Base-by-base conservation (phyloP, 2,329 filamentous ascomycete species). In the Fusarium subtropicale region DNA sequence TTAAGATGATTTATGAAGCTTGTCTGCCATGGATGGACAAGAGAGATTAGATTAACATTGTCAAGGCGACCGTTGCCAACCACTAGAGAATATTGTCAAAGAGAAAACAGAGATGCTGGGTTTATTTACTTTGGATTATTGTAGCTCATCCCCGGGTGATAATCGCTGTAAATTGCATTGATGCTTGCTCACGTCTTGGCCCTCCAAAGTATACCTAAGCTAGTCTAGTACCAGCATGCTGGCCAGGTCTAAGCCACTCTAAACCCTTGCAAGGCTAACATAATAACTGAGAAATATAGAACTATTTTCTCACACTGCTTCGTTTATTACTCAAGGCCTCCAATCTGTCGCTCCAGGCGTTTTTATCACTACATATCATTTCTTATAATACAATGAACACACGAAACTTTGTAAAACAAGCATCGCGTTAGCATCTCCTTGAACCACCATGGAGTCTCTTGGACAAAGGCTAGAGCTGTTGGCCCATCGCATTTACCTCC, bases 1-100 rank as follows among this genome's bases (percentile, higher is more conserved):
- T 66, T 2, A 56, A 39, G 9, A 28, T 18, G 3, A 61, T 66
- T 4, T 61, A 66, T 26, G 26, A 66, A 10, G 61, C 39, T 11
- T 66, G 61, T 9, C 0, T 26, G 3, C 39, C 39, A 1, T 66
- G 39, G 38, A 56, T 66, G 45, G 39, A 61, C 3, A 66, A 28
- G 11, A 66, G 42, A 10, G 20, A 52, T n/a, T 66, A 54, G 12
- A 3, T 1, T 8, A 4, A 0, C 1, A 30, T 13, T 6, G 20
- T 4, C 10, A 20, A 12, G 10, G n/a, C 36, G 1, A 20, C 2
- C 6, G 3, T 3, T 3, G 36, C 18, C 18, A 38, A 20, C 3
- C 8, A n/a, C n/a, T 38, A 11, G 10, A 10, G 10, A 28, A 28
- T 28, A 3, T 28, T 28, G 3, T 28, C 9, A 2, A 28, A 28